phyloP scores from a whole-genome alignment of 176 grass and related monocot species.

The Phoenix roebelenii region DNA sequence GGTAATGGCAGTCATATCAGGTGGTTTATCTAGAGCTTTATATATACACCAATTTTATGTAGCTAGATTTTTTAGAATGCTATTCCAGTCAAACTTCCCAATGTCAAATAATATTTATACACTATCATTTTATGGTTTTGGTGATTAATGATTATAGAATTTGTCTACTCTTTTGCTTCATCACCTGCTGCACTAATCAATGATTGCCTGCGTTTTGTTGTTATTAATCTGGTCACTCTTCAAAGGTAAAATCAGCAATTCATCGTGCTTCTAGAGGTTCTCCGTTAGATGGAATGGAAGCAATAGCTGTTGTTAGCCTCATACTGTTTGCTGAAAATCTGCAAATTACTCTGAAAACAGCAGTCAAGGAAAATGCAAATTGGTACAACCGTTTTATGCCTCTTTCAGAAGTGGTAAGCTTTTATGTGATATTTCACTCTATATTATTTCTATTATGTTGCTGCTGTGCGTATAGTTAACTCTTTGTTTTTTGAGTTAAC shows the following conservation, averaged over 20 bases:
- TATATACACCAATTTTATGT: too few species aligned
- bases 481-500: neutral
- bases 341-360: slow-evolving; percentile 50
- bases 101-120: too few species aligned
- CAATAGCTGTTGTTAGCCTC: slow-evolving; percentile 39
- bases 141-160: too few species aligned
- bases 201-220: neutral
- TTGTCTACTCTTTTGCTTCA: too few species aligned
- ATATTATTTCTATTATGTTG: too few species aligned
- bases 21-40: too few species aligned
- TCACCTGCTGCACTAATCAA: too few species aligned
- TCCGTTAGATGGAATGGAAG: slow-evolving; percentile 49
- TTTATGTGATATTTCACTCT: neutral
- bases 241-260: slow-evolving; percentile 60
- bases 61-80: too few species aligned
- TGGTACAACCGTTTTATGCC: slow-evolving; percentile 25
- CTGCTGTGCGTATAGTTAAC: too few species aligned
- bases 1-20: too few species aligned
- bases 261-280: slow-evolving; percentile 35
- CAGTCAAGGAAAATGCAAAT: slow-evolving; percentile 44
- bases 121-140: too few species aligned
- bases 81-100: too few species aligned
- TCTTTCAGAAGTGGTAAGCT: slow-evolving; percentile 44
- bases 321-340: slow-evolving; percentile 52
- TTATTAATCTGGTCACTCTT: slow-evolving; percentile 4